Evolutionary conservation across 768 basidiomycete genomes (phyloP).

Genomic region (Pleurotus cornucopiae): DNA sequence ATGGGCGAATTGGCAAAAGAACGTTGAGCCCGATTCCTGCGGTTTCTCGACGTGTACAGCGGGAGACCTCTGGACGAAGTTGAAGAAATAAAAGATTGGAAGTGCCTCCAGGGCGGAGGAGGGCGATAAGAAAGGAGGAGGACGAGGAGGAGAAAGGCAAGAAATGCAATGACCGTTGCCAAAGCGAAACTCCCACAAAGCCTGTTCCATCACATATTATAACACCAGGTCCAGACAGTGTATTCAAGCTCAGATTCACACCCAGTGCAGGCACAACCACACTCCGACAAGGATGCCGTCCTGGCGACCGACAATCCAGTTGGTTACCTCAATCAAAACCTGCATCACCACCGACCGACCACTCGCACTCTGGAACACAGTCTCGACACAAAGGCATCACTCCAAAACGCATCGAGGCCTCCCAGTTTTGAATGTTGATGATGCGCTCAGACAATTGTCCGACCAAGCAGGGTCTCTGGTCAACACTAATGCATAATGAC

Average conservation of each 20-base stretch:
- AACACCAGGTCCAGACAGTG: too few species aligned
- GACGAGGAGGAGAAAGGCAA: conserved; percentile 19
- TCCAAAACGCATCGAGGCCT: too few species aligned
- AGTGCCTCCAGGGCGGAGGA: conserved; percentile 39
- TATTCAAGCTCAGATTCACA: not conserved
- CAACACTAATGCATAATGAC: too few species aligned
- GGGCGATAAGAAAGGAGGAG: conserved; percentile 20
- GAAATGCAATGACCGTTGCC: conserved; percentile 1
- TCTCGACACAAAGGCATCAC: too few species aligned
- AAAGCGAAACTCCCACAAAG: conserved; percentile 7
- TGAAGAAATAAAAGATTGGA: conserved; percentile 37
- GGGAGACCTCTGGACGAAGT: conserved; percentile 19
- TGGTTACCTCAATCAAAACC: conserved; percentile 6
- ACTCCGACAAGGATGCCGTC: not conserved
- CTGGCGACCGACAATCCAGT: not conserved
- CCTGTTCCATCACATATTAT: not conserved
- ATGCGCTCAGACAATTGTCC: too few species aligned
- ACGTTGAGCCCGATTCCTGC: conserved; percentile 47
- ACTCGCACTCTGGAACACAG: conserved; percentile 6
- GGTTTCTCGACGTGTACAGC: conserved; percentile 36
- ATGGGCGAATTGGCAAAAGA: conserved; percentile 22
- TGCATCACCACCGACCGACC: conserved; percentile 3
- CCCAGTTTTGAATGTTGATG: too few species aligned
- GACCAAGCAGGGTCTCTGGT: too few species aligned
- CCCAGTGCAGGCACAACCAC: not conserved